These are phyloP conservation scores for Hyphopichia fennica DNA, from an alignment of 1,139 yeast species.

Conservation along the genomic window DNA sequence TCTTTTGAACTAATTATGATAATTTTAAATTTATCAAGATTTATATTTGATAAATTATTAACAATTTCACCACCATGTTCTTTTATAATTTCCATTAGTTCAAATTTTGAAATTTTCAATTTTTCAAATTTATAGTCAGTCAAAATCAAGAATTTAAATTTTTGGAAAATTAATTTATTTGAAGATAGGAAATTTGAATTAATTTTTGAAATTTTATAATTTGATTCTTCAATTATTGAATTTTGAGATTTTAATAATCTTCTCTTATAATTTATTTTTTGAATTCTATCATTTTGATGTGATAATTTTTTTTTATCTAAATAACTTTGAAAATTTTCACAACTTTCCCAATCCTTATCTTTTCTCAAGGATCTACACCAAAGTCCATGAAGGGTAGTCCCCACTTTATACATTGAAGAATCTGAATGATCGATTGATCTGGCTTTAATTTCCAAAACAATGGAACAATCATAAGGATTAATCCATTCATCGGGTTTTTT, in stretches of 20 bases:
- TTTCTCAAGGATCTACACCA: slow-evolving; percentile 67
- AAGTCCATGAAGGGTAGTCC: slow-evolving; percentile 73
- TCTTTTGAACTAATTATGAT: slow-evolving; percentile 49
- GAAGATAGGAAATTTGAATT: background rate
- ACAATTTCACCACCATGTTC: slow-evolving; percentile 40
- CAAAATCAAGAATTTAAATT: slow-evolving; percentile 33
- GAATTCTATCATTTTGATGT: slow-evolving; percentile 20
- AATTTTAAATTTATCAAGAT: background rate
- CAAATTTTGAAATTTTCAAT: background rate
- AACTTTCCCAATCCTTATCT: slow-evolving; percentile 61
- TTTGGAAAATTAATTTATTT: slow-evolving; percentile 21
- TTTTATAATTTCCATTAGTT: slow-evolving; percentile 26
- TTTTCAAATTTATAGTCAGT: slow-evolving; percentile 31
- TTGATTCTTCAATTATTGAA: background rate
- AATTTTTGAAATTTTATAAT: background rate
- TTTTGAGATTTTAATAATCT: slow-evolving; percentile 8
- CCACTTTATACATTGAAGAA: slow-evolving; percentile 56
- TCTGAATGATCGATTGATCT: slow-evolving; percentile 61
- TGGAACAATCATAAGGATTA: slow-evolving; percentile 62
- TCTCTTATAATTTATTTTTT: slow-evolving; percentile 24
- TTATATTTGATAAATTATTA: slow-evolving; percentile 8
- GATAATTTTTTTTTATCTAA: background rate
- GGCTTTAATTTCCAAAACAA: slow-evolving; percentile 85
- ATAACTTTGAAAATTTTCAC: slow-evolving; percentile 47
- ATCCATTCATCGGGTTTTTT: slow-evolving; percentile 76